These are phyloP conservation scores for Xerocomellus dryophilus DNA, from an alignment of 768 basidiomycete species.

Conservation along the genomic window DNA sequence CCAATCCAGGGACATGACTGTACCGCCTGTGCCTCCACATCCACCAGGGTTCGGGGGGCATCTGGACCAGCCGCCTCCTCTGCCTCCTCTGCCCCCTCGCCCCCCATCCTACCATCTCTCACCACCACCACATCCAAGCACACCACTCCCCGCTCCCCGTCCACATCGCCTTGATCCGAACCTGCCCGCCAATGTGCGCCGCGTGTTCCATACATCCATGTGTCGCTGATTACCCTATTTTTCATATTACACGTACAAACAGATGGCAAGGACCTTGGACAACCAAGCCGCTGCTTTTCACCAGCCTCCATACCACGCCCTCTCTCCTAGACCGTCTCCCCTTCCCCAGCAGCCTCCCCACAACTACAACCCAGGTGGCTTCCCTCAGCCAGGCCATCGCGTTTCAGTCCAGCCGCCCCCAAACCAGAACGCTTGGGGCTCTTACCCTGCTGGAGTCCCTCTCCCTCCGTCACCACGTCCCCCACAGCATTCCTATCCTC, in stretches of 20 bases:
- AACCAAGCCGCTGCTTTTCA: conserved; percentile 36
- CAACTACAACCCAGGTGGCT: conserved; percentile 17
- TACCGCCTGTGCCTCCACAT: conserved; percentile 32
- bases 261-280: conserved; percentile 68
- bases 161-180: conserved; percentile 61
- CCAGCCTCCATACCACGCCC: conserved; percentile 21
- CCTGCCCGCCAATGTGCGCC: conserved; percentile 61
- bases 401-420: conserved; percentile 23
- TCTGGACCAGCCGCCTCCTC: conserved; percentile 39
- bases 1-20: conserved; percentile 15
- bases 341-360: conserved; percentile 15
- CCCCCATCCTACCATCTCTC: conserved; percentile 23
- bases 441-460: conserved; percentile 16
- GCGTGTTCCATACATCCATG: conserved; percentile 10
- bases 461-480: conserved; percentile 22
- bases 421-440: conserved; percentile 26
- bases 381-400: conserved; percentile 15
- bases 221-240: conserved; percentile 17
- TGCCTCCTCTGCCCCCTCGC: conserved; percentile 49
- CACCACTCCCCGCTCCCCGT: conserved; percentile 60
- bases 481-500: conserved; percentile 15
- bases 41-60: conserved; percentile 6
- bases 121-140: conserved; percentile 39
- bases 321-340: conserved; percentile 24
- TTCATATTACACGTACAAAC: conserved; percentile 28